Conservation (phyloP, 1,284 basidiomycete genomes). For the Rhodotorula sp. region DNA sequence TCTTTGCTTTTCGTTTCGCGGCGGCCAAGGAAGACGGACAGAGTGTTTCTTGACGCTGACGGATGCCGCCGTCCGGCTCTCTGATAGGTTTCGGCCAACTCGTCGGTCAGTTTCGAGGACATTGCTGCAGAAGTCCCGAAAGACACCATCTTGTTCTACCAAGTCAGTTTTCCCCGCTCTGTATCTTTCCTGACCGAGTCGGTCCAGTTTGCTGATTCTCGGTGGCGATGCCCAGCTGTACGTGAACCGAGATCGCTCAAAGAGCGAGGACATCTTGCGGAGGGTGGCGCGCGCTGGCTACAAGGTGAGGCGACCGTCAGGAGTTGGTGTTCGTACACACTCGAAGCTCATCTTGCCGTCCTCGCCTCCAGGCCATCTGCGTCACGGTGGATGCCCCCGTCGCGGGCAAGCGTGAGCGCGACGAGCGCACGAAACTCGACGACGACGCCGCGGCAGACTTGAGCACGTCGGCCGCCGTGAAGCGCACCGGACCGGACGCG, state of each 20-base stretch:
- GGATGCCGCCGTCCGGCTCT: too few relatives aligned
- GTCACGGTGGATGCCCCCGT: conserved; percentile 87
- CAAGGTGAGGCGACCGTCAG: conserved; percentile 49
- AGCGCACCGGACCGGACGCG: conserved; percentile 2
- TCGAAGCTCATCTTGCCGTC: not conserved
- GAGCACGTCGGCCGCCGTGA: conserved; percentile 26
- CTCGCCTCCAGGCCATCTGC: conserved; percentile 62
- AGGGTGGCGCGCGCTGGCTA: conserved; percentile 71
- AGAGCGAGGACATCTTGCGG: conserved; percentile 68
- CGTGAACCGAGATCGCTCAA: conserved; percentile 69
- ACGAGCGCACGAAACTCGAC: conserved; percentile 55
- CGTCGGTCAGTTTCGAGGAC: conserved; percentile 71
- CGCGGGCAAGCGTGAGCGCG: conserved; percentile 79
- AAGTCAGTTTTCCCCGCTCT: conserved; percentile 46
- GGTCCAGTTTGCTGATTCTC: not conserved
- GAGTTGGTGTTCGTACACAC: not conserved
- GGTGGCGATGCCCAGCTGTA: conserved; percentile 61
- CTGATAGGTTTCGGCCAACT: conserved; percentile 68
- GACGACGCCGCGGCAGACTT: conserved; percentile 34
- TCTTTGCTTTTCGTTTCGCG: not conserved
- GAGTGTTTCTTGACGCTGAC: not conserved
- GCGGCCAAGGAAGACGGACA: not conserved
- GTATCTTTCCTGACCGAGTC: not conserved
- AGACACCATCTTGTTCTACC: conserved; percentile 75
- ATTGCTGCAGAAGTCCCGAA: conserved; percentile 61